A percentile compares a stretch with the other conserved stretches of the same genome.
Conservation (phyloP, 768 basidiomycete species). For the Phaffia tasmanica region DNA sequence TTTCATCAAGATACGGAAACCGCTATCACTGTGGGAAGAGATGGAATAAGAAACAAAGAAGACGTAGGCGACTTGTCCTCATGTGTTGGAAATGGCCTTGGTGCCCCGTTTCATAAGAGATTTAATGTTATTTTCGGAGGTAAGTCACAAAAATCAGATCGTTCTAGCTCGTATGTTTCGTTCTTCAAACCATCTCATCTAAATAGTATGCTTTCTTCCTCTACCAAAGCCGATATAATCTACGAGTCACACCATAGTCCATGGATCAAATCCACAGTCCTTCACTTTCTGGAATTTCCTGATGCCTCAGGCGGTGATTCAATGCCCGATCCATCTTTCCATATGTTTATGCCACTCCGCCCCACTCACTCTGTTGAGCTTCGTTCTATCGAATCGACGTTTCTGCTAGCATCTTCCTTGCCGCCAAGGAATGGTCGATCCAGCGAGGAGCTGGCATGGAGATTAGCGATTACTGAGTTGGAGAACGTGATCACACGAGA, state of each 20-base stretch:
- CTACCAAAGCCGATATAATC: conserved; percentile 67
- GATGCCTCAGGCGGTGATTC: not conserved
- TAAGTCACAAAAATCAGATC: not conserved
- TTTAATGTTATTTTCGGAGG: conserved; percentile 64
- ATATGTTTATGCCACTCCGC: conserved; percentile 63
- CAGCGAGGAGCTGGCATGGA: conserved; percentile 26
- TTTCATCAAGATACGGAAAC: conserved; percentile 11
- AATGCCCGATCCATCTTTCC: conserved; percentile 41
- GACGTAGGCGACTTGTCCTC: not conserved
- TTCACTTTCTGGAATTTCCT: conserved; percentile 42
- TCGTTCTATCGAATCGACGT: conserved; percentile 46
- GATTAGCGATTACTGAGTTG: conserved; percentile 45
- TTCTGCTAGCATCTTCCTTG: conserved; percentile 25
- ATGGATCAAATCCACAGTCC: conserved; percentile 58
- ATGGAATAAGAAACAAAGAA: conserved; percentile 20
- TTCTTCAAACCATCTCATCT: not conserved
- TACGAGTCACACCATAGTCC: conserved; percentile 58
- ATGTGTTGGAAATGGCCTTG: conserved; percentile 17
- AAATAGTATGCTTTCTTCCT: conserved; percentile 44
- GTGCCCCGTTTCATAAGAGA: conserved; percentile 37
- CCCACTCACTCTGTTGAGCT: conserved; percentile 47
- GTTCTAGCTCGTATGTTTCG: no score
- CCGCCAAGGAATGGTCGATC: not conserved
- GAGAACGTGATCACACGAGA: conserved; percentile 46
- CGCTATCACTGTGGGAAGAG: conserved; percentile 14